Evolutionary conservation across 1,284 basidiomycete genomes (phyloP).

Genomic region (Erythrobasidium hasegawianum): DNA sequence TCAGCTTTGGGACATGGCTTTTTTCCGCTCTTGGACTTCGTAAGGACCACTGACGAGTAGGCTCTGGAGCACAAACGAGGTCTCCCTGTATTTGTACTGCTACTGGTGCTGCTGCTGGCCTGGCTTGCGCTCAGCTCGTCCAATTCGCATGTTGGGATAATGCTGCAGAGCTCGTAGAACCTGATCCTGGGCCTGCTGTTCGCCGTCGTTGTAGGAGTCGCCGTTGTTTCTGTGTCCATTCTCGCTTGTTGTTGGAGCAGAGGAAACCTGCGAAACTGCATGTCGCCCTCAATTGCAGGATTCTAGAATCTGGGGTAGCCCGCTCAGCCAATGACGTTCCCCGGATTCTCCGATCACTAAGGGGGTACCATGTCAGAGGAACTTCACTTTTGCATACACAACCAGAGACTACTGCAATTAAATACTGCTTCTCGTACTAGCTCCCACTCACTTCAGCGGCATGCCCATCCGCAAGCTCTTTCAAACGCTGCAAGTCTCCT

Average conservation of each 20-base stretch:
- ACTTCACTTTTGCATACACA: no score
- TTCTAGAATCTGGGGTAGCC: no score
- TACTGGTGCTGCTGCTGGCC: conserved; percentile 1
- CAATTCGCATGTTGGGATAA: conserved; percentile 12
- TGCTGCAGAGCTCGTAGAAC: conserved; percentile 27
- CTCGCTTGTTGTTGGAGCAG: background rate
- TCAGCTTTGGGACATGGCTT: background rate
- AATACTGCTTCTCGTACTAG: background rate
- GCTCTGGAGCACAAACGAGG: conserved; percentile 23
- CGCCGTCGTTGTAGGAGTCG: background rate
- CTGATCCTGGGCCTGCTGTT: background rate
- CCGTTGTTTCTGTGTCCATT: background rate
- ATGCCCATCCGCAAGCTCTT: conserved; percentile 23
- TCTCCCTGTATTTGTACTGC: conserved; percentile 3
- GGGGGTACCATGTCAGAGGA: no score
- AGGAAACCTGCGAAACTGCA: background rate
- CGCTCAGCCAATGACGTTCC: background rate
- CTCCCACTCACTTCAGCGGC: background rate
- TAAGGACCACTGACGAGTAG: conserved; percentile 16
- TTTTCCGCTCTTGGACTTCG: background rate
- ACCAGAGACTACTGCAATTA: background rate
- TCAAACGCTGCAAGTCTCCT: conserved; percentile 51
- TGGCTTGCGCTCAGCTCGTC: background rate
- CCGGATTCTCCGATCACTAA: background rate
- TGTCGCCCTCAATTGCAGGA: no score